Percentiles rank a stretch among this genome's conserved stretches.
These are phyloP conservation scores for Catenaria anguillulae DNA, from an alignment of 371 early-diverging fungal genomes.

Conservation along the genomic window DNA sequence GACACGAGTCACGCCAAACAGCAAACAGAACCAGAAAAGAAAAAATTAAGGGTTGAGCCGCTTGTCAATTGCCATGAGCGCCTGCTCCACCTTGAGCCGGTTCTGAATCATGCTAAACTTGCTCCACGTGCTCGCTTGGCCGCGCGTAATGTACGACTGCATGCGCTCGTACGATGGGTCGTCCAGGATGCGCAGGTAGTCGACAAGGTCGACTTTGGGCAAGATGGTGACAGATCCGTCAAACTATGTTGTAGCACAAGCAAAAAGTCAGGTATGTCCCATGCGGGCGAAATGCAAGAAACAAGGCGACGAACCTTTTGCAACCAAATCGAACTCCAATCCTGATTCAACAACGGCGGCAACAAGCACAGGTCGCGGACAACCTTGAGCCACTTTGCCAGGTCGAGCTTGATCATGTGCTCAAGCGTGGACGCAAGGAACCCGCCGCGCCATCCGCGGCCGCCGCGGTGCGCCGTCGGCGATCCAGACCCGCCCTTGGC, in stretches of 20 bases:
- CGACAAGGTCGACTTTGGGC: slow-evolving; percentile 43
- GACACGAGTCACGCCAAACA: no score
- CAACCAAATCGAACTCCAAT: slow-evolving; percentile 67
- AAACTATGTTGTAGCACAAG: background rate
- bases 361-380: slow-evolving; percentile 59
- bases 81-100: slow-evolving; percentile 57
- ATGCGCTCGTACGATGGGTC: slow-evolving; percentile 54
- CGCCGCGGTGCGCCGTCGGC: slow-evolving; percentile 42
- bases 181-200: slow-evolving; percentile 48
- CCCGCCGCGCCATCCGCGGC: slow-evolving; percentile 68
- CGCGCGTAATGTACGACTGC: slow-evolving; percentile 36
- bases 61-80: no score
- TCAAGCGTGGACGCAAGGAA: slow-evolving; percentile 62
- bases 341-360: slow-evolving; percentile 54
- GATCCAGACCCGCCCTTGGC: slow-evolving; percentile 56
- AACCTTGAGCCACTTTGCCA: slow-evolving; percentile 72
- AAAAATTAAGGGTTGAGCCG: no score
- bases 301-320: slow-evolving; percentile 82
- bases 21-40: no score
- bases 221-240: slow-evolving; percentile 11
- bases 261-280: background rate
- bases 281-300: background rate
- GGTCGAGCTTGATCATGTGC: slow-evolving; percentile 63
- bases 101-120: slow-evolving; percentile 55
- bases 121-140: slow-evolving; percentile 43